Evolutionary conservation across 305 asterid genomes (phyloP).

Genomic region (Fraxinus sp.): DNA sequence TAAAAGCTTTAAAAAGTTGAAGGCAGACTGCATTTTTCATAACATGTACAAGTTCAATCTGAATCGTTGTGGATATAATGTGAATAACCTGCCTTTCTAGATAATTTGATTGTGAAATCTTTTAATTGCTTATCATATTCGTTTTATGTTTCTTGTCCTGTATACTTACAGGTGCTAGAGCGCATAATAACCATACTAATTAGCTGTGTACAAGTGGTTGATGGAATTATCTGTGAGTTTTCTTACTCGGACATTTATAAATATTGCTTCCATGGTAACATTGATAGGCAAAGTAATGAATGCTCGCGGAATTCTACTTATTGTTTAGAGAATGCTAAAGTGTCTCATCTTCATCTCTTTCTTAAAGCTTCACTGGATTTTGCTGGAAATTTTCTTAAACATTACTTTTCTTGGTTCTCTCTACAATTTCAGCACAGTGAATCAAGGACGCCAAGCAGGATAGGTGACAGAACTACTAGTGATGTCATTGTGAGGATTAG

Average conservation of each 20-base stretch:
- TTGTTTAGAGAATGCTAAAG: not conserved
- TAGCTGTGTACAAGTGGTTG: slow-evolving; percentile 21
- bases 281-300: not conserved
- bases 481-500: slow-evolving; percentile 79
- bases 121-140: not conserved
- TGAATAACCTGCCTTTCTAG: not conserved
- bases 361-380: not conserved
- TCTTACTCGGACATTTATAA: slow-evolving; percentile 18
- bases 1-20: not conserved
- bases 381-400: slow-evolving; percentile 8
- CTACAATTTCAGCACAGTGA: slow-evolving; percentile 35
- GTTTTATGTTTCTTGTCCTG: slow-evolving; percentile 11
- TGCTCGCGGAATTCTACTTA: not conserved
- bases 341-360: not conserved
- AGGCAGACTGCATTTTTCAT: not conserved
- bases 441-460: slow-evolving; percentile 34
- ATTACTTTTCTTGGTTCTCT: slow-evolving; percentile 20
- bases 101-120: not conserved
- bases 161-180: slow-evolving; percentile 29
- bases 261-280: not conserved
- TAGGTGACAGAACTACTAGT: slow-evolving; percentile 73
- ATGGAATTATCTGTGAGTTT: slow-evolving; percentile 61
- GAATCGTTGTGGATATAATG: not conserved
- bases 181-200: slow-evolving; percentile 14
- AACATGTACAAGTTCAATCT: not conserved